A percentile compares a stretch with the other conserved stretches of the same genome.
phyloP scores from a whole-genome alignment of 2,329 filamentous ascomycete genomes.

The Helminthosporium solani region DNA sequence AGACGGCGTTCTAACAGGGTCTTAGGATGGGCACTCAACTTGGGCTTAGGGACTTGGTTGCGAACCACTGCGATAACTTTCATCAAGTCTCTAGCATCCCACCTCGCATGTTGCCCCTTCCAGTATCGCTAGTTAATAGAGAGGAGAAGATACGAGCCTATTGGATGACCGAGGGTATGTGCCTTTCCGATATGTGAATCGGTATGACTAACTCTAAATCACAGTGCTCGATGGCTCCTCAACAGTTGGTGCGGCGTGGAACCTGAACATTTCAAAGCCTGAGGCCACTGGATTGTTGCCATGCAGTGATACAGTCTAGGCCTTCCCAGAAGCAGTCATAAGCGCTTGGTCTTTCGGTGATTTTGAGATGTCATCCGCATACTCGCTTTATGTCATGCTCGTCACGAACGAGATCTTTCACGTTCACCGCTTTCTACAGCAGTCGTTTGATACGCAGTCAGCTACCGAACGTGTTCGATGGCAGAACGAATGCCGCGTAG shows the following conservation, averaged over 20 bases:
- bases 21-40: slow-evolving; percentile 32
- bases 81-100: slow-evolving; percentile 28
- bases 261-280: slow-evolving; percentile 20
- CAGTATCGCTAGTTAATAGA: slow-evolving; percentile 32
- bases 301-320: slow-evolving; percentile 28
- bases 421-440: slow-evolving; percentile 27
- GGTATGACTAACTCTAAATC: not conserved
- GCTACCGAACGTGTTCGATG: slow-evolving; percentile 22
- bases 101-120: slow-evolving; percentile 26
- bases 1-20: not conserved
- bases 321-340: slow-evolving; percentile 24
- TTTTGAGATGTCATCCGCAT: slow-evolving; percentile 22
- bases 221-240: slow-evolving; percentile 38
- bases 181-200: not conserved
- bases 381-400: slow-evolving; percentile 27
- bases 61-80: slow-evolving; percentile 31
- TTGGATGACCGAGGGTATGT: slow-evolving; percentile 38
- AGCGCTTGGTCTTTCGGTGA: slow-evolving; percentile 20
- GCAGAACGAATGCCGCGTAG: slow-evolving; percentile 23
- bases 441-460: slow-evolving; percentile 24
- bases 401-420: slow-evolving; percentile 25
- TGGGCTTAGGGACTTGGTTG: slow-evolving; percentile 31
- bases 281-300: slow-evolving; percentile 20
- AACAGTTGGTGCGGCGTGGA: slow-evolving; percentile 35
- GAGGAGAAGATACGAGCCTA: slow-evolving; percentile 41